Percentiles rank a stretch among this genome's conserved stretches.
Evolutionary conservation across 2,329 filamentous ascomycete species (phyloP).

Genomic region (Fusarium mexicanum): DNA sequence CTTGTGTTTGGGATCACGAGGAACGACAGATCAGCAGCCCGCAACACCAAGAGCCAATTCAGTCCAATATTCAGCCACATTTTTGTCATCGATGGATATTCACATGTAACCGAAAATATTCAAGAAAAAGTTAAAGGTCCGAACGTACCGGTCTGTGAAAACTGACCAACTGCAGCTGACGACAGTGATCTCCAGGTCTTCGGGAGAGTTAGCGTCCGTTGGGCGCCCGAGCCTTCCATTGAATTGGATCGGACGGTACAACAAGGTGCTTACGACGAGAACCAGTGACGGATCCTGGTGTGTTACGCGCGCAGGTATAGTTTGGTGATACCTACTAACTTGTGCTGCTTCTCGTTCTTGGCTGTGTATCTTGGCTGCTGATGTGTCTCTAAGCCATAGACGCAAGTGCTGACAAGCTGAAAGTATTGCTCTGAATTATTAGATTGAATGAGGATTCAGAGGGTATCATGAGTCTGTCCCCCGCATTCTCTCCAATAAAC

Average conservation of each 20-base stretch:
- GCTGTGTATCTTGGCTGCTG: not conserved
- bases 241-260: not conserved
- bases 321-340: constrained; percentile 3
- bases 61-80: constrained; percentile 7
- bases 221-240: not conserved
- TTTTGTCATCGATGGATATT: constrained; percentile 18
- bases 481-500: not conserved
- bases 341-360: constrained; percentile 1
- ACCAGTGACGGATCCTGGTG: not conserved
- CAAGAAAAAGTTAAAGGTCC: not conserved
- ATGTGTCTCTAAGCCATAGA: constrained; percentile 15
- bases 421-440: not conserved
- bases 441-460: not conserved
- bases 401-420: constrained; percentile 27
- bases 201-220: constrained; percentile 20
- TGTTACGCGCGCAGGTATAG: constrained; percentile 7
- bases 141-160: not conserved
- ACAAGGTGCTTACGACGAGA: constrained; percentile 28
- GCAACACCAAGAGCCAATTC: not conserved
- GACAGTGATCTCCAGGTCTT: constrained; percentile 9
- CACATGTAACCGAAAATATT: constrained; percentile 41
- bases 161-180: not conserved
- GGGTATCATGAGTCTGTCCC: not conserved
- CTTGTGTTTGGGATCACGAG: constrained; percentile 1
- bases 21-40: not conserved